Conservation (phyloP, 352 stramenopile genomes). For the Globisporangium okanoganense region DNA sequence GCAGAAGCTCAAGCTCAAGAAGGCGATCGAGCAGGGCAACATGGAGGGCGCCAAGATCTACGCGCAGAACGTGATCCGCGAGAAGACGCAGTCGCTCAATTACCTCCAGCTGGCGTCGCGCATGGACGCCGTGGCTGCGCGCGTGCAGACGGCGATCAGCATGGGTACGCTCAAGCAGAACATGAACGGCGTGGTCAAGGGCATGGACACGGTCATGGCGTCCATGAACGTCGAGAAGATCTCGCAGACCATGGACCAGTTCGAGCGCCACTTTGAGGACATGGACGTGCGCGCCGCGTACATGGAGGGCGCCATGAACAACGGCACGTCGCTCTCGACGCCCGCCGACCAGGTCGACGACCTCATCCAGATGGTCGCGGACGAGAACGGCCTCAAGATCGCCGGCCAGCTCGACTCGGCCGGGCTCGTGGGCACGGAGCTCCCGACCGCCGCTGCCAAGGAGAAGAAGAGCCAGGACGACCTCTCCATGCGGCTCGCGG, state of each 20-base stretch:
- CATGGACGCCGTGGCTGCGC: slow-evolving; percentile 95
- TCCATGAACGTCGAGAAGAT: slow-evolving; percentile 98
- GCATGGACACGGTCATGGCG: slow-evolving; percentile 96
- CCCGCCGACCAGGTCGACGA: slow-evolving; percentile 97
- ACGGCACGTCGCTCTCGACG: slow-evolving; percentile 92
- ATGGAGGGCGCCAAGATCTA: slow-evolving; percentile 98
- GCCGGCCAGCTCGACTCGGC: slow-evolving; percentile 92
- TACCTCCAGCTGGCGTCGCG: slow-evolving; percentile 94
- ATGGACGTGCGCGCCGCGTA: slow-evolving; percentile 97
- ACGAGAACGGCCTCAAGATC: slow-evolving; percentile 96
- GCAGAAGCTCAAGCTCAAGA: slow-evolving; percentile 96
- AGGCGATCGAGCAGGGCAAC: slow-evolving; percentile 95
- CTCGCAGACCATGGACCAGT: slow-evolving; percentile 96
- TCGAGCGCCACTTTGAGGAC: slow-evolving; percentile 99
- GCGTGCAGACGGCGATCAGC: slow-evolving; percentile 96
- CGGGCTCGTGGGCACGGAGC: slow-evolving; percentile 77
- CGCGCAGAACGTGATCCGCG: slow-evolving; percentile 87
- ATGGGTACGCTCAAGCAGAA: slow-evolving; percentile 94
- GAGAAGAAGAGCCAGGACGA: slow-evolving; percentile 84
- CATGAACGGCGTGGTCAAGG: slow-evolving; percentile 96
- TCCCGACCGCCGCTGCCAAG: slow-evolving; percentile 62
- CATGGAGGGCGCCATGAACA: slow-evolving; percentile 98
- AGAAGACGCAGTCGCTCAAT: slow-evolving; percentile 91
- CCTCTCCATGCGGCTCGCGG: slow-evolving; percentile 77
- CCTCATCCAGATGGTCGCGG: slow-evolving; percentile 97